Base-by-base conservation (phyloP, 805 yeast species). In the Metschnikowia reukaufii region DNA sequence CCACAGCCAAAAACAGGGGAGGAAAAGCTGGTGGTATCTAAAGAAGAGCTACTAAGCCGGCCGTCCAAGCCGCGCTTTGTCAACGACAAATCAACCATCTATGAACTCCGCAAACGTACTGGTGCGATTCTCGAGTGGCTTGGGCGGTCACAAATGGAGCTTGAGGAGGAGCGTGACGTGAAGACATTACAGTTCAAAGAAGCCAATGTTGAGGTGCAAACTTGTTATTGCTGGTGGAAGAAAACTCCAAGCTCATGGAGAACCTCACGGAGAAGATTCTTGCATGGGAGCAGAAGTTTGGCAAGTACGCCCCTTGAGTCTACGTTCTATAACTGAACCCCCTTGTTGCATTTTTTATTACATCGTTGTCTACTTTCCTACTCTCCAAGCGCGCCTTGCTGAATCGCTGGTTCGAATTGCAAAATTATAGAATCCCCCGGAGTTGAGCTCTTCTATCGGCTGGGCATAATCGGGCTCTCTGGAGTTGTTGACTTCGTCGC, bases 71-170 rank as follows among this genome's bases (percentile, higher is more conserved):
- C 98, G 12, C 79, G 96, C 46, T 72, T 82, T 36, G 97, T 96
- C 6, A 84, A 84, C 48, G 82, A 83, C 17, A 78, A 88, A 45
- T 79, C 87, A 3, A 79, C 90, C 3, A 65, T 91, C 50, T 78
- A 79, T 56, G 99, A 92, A 64, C 85, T 92, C 88, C 79, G 90
- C 47, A 82, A 88, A 59, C 77, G 99, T 49, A 86, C 90, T 1
- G 85, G 88, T 2, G 95, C 97, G 1, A 92, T 92, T 17, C 69
- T 92, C 57, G 98, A 94, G 66, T 94, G 91, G 76, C 78, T 92
- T 20, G 88, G 91, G 10, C 76, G 96, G 44, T 86, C 95, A 1
- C 96, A 90, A 64, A 66, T 84, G 51, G 98, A 92, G 60, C 68
- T 92, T 50, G 83, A 84, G 39, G 79, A 79, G 43, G 96, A 90